Evolutionary conservation across 495 filamentous ascomycete genomes (phyloP).

Genomic region (Penicillium chermesinum): DNA sequence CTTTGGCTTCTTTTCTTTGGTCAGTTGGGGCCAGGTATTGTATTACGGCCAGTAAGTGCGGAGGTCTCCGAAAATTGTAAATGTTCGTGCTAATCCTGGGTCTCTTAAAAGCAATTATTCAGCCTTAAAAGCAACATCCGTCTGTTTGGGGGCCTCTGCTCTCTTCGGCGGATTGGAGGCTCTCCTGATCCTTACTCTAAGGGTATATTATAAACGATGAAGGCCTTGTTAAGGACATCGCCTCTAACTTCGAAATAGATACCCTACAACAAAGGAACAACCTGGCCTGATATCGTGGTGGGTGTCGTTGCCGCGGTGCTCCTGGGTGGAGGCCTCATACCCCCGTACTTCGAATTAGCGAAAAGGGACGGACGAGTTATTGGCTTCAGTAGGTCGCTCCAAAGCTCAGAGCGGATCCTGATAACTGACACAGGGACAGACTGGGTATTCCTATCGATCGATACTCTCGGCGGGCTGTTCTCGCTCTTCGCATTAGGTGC

Average conservation of each 20-base stretch:
- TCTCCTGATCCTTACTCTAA: slow-evolving; percentile 58
- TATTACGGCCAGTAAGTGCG: slow-evolving; percentile 54
- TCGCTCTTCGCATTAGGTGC: slow-evolving; percentile 66
- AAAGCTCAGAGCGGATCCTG: too few species aligned
- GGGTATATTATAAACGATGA: slow-evolving; percentile 27
- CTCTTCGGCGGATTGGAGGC: slow-evolving; percentile 56
- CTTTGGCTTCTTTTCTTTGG: slow-evolving; percentile 58
- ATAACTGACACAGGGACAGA: slow-evolving; percentile 25
- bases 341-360: slow-evolving; percentile 68
- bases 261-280: slow-evolving; percentile 48
- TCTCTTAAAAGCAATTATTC: slow-evolving; percentile 39
- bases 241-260: slow-evolving; percentile 22
- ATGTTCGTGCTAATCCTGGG: background rate
- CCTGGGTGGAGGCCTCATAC: slow-evolving; percentile 56
- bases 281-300: slow-evolving; percentile 55
- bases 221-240: background rate
- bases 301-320: slow-evolving; percentile 57
- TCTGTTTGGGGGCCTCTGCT: slow-evolving; percentile 35
- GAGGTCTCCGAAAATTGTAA: background rate
- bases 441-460: slow-evolving; percentile 63
- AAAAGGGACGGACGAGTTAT: slow-evolving; percentile 65
- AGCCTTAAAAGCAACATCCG: slow-evolving; percentile 41
- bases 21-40: slow-evolving; percentile 63
- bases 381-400: slow-evolving; percentile 57
- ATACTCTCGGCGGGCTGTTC: slow-evolving; percentile 69